Evolutionary conservation across 1,284 basidiomycete genomes (phyloP), one percentile per base, ranked within the genome.

Genomic region (Xerocomus nothofagi): DNA sequence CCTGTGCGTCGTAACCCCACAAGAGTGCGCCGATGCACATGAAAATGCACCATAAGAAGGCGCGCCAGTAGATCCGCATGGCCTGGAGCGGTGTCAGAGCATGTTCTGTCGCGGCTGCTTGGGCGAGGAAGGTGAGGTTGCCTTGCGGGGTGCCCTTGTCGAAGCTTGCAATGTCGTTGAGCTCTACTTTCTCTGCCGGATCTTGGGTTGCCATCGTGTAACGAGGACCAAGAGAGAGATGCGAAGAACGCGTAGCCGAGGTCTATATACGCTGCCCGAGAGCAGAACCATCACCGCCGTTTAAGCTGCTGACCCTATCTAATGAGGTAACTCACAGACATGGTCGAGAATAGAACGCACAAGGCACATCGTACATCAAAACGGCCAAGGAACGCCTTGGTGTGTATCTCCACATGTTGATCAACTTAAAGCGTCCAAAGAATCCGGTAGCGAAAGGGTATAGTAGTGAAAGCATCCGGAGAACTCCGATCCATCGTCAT

Each of bases 1-100:
- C 65, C 54, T 62, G 66, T 4, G 55, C 29, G 36, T 65, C 66
- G 12, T 63, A 65, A 0, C 64, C 66, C 57, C 61, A 65, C 53
- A 60, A 50, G 23, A 68, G 53, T 1, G 57, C 59, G 3, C 65
- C 53, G 7, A 63, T 47, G 18, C 54, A 68, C 39, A 65, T 55
- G 41, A 68, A 65, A 3, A 65, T 0, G n/a, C 57, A 65, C 65
- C 65, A 64, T 2, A 40, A 18, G 4, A 65, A 51, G 4, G 55
- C 59, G 38, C 63, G 59, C 65, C 62, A 68, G 41, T 66, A 44
- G 5, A 26, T 56, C 1, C 36, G 39, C 43, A 68, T 54, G 14
- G 63, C 65, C 12, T 53, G 36, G 7, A 55, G 41, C 0, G 65
- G 55, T 0, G 52, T 54, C 34, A 63, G 32, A 1, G 61, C 63